phyloP scores from a whole-genome alignment of 176 grass and related monocot genomes.

The Carex kokanica region DNA sequence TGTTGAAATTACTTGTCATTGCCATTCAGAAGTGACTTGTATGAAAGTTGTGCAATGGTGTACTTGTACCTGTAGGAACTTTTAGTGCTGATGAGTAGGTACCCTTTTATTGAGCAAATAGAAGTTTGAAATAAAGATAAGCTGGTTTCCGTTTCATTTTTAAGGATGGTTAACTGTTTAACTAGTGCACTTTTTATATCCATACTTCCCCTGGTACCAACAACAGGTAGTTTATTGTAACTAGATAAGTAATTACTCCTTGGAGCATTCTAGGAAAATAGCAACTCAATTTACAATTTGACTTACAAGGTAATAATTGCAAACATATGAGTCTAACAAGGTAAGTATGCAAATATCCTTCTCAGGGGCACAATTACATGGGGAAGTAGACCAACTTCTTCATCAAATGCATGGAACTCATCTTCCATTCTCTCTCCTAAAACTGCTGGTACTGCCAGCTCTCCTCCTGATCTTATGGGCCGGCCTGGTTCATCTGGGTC shows the following conservation, averaged over 20 bases:
- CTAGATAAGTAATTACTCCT: background rate
- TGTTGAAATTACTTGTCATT: background rate
- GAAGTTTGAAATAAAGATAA: background rate
- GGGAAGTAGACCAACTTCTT: conserved; percentile 63
- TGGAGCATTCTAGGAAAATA: background rate
- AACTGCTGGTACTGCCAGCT: conserved; percentile 50
- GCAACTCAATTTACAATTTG: background rate
- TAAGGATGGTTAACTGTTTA: background rate
- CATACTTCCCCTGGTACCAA: background rate
- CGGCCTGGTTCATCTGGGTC: conserved; percentile 70
- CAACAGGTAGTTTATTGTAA: background rate
- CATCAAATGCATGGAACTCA: conserved; percentile 80
- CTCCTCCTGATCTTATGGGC: conserved; percentile 53
- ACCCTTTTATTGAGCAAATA: background rate
- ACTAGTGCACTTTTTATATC: background rate
- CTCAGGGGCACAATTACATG: conserved; percentile 88
- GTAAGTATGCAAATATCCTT: conserved; percentile 19
- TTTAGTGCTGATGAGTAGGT: background rate
- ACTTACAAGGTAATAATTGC: background rate
- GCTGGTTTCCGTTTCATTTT: background rate
- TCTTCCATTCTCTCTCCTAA: conserved; percentile 76
- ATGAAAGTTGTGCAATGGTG: background rate
- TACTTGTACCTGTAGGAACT: background rate
- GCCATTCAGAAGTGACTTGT: background rate
- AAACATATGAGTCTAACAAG: background rate